Percentiles rank a stretch among this genome's conserved stretches.
These are phyloP conservation scores for Austroboletus novae-zelandiae DNA, from an alignment of 1,284 basidiomycete species.

Conservation along the genomic window DNA sequence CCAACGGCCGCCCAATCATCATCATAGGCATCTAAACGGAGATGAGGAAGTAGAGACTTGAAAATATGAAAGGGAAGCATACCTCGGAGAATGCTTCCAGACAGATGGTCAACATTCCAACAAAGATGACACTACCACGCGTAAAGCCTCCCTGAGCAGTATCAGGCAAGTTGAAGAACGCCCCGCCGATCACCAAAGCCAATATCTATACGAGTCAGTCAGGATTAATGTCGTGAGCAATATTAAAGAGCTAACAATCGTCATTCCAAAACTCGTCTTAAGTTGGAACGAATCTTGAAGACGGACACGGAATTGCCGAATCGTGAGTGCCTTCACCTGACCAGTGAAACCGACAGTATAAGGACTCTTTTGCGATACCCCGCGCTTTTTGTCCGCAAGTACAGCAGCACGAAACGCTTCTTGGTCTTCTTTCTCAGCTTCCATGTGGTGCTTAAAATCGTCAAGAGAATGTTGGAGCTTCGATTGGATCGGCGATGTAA, in stretches of 20 bases:
- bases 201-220: constrained; percentile 33
- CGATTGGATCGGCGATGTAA: constrained; percentile 49
- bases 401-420: constrained; percentile 78
- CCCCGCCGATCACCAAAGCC: constrained; percentile 75
- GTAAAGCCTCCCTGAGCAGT: constrained; percentile 84
- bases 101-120: constrained; percentile 69
- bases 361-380: constrained; percentile 81
- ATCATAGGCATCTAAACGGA: constrained; percentile 51
- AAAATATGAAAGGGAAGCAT: constrained; percentile 17
- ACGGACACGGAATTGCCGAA: constrained; percentile 73
- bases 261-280: constrained; percentile 64
- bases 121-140: constrained; percentile 81
- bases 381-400: constrained; percentile 75
- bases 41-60: background rate
- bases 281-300: constrained; percentile 85
- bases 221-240: background rate
- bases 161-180: constrained; percentile 70
- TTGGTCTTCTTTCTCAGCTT: constrained; percentile 63
- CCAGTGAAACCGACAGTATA: constrained; percentile 81
- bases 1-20: constrained; percentile 77
- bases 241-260: constrained; percentile 40
- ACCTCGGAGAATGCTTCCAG: constrained; percentile 79
- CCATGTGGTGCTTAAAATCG: constrained; percentile 67
- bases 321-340: constrained; percentile 72
- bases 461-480: constrained; percentile 51